These are phyloP conservation scores for Capsella bursapastoris DNA, from an alignment of 345 rosid species.

Conservation along the genomic window DNA sequence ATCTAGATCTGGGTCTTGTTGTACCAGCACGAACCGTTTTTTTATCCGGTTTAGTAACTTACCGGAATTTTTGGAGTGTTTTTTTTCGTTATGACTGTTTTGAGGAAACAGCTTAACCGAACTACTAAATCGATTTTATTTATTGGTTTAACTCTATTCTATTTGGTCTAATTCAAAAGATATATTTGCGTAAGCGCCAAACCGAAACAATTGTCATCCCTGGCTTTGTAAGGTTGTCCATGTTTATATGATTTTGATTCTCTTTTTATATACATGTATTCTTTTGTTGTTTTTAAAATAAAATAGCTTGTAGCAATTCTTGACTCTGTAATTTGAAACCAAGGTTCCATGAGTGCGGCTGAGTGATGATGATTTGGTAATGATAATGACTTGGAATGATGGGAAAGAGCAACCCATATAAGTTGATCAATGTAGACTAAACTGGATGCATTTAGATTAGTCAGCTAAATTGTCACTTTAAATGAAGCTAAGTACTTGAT, in stretches of 20 bases:
- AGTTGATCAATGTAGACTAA: not conserved
- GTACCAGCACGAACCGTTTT: not conserved
- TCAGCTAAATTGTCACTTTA: not conserved
- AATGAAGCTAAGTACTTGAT: not conserved
- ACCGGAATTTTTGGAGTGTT: conserved; percentile 2
- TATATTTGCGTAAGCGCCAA: not conserved
- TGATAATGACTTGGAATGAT: not conserved
- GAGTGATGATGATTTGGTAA: not conserved
- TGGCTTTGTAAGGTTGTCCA: not conserved
- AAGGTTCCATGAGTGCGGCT: not conserved
- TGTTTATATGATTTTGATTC: not conserved
- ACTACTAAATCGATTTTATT: not conserved
- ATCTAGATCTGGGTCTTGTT: conserved; percentile 23
- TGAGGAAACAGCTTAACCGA: not conserved
- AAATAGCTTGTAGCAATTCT: not conserved
- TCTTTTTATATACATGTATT: not conserved
- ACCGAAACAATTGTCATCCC: not conserved
- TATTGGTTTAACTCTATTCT: not conserved
- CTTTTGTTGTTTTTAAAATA: not conserved
- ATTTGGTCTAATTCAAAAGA: too few relatives aligned
- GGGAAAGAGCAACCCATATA: not conserved
- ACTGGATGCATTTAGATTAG: not conserved
- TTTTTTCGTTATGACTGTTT: too few relatives aligned
- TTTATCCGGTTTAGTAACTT: conserved; percentile 20
- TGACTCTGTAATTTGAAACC: not conserved